Conservation (phyloP, 2,329 filamentous ascomycete genomes). For the Nakataea oryzae region DNA sequence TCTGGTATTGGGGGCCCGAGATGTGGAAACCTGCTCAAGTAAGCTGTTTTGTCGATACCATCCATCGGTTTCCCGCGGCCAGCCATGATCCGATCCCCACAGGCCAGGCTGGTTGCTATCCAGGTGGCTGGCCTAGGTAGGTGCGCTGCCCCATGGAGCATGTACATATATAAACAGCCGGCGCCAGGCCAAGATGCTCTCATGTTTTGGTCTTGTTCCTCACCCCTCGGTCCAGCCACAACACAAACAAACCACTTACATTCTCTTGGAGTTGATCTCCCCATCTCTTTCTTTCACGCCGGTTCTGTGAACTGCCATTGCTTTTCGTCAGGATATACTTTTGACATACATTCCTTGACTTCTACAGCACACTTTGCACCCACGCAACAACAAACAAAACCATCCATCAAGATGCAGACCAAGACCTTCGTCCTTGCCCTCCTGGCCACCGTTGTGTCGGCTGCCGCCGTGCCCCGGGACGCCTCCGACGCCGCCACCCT, state of each 20-base stretch:
- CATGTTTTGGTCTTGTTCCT: not conserved
- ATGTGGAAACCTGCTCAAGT: not conserved
- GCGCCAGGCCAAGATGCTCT: not conserved
- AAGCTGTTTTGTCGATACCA: not conserved
- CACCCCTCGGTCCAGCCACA: not conserved
- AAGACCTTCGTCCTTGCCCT: conserved; percentile 13
- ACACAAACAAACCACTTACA: not conserved
- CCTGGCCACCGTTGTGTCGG: conserved; percentile 11
- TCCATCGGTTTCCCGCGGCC: not conserved
- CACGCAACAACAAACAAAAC: not conserved
- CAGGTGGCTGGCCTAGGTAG: no score
- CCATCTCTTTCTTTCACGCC: not conserved
- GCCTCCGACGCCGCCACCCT: not conserved
- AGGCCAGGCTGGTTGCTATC: no score
- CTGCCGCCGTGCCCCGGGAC: conserved; percentile 8
- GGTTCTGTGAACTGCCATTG: not conserved
- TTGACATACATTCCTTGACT: no score
- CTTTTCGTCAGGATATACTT: not conserved
- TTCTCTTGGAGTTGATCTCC: conserved; percentile 3
- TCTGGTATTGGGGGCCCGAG: not conserved
- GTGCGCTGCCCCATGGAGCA: not conserved
- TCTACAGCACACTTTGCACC: no score
- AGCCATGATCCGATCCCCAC: no score
- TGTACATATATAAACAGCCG: not conserved
- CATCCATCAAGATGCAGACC: conserved; percentile 5